Base-by-base conservation (phyloP, 1,139 yeast species). In the Geotrichum klebahnii region DNA sequence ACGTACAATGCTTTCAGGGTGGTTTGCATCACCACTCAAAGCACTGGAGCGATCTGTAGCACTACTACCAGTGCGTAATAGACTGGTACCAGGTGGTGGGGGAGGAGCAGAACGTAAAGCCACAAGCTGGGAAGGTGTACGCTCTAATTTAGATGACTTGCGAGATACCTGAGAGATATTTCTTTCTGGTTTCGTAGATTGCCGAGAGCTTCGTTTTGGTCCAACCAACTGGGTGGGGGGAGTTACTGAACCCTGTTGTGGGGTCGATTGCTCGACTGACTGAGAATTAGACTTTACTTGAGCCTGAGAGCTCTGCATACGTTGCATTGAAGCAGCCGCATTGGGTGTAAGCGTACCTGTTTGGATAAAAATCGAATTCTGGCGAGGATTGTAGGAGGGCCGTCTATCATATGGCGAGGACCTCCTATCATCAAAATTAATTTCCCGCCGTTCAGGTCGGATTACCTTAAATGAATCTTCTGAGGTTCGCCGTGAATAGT, bases 361-460 rank as follows among this genome's bases (percentile, higher is more conserved):
- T 32, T 49, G 52, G 28, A 32, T 43, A 2, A 41, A 28, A 23
- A 44, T 39, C 1, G 52, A 44, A 8, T 48, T 33, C 31, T 40
- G 33, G 17, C 46, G 29, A 8, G 53, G 47, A 23, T 50, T 43
- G 22, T 20, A 43, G 14, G 53, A 48, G 28, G 52, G 54, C 24
- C 56, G 48, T 20, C 59, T 56, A 40, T 76, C 81, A 59, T 78
- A 84, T 0, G 95, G 95, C 0, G 95, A 82, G 46, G 81, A 80
- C 41, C 95, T 70, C 50, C 90, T 73, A 60, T 86, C 82, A 61
- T 87, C 94, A 63, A 87, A 86, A 67, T 88, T 89, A 52, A 87
- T 85, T 61, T 84, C 94, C 24, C 78, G 70, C n/a, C 77, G 72
- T 38, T 77, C 80, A 14, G 81, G 79, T 33, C 90, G 67, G 12